Evolutionary conservation across 352 stramenopile genomes (phyloP).

Genomic region (Globisporangium abappressorium): DNA sequence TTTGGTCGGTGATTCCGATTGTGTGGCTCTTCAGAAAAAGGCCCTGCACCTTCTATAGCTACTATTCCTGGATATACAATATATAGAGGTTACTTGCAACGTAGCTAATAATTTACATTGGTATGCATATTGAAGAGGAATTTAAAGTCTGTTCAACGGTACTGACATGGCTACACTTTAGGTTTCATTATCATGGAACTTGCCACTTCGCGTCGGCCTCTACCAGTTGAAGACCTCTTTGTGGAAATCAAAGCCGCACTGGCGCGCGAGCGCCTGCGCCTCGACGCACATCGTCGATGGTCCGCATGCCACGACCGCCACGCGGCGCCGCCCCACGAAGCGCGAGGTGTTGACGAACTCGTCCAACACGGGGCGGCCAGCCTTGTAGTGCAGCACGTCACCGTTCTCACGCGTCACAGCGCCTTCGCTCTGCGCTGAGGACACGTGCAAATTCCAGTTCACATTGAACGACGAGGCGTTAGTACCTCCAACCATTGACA

Average conservation of each 20-base stretch:
- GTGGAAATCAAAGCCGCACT: slow-evolving; percentile 77
- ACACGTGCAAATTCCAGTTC: slow-evolving; percentile 69
- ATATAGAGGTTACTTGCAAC: too few relatives aligned
- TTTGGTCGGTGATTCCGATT: background rate
- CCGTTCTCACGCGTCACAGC: slow-evolving; percentile 44
- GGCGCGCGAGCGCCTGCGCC: slow-evolving; percentile 56
- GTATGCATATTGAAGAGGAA: background rate
- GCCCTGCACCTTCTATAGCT: background rate
- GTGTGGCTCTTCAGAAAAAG: background rate
- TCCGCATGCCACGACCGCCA: slow-evolving; percentile 71
- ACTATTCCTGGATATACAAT: too few relatives aligned
- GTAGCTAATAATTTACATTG: too few relatives aligned
- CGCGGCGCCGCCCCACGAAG: slow-evolving; percentile 47
- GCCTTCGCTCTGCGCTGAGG: slow-evolving; percentile 39
- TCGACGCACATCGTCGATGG: slow-evolving; percentile 74
- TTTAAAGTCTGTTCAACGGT: background rate
- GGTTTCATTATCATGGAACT: background rate
- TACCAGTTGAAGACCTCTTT: slow-evolving; percentile 86
- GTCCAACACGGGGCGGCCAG: slow-evolving; percentile 59
- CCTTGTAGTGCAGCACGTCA: slow-evolving; percentile 47
- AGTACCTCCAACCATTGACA: slow-evolving; percentile 16
- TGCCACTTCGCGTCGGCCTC: background rate
- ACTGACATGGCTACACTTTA: background rate
- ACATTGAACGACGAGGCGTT: slow-evolving; percentile 28
- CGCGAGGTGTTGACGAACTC: slow-evolving; percentile 72